A percentile compares a stretch with the other conserved stretches of the same genome.
Conservation (phyloP, 75 land plant species). For the Selaginella moellendorffii region DNA sequence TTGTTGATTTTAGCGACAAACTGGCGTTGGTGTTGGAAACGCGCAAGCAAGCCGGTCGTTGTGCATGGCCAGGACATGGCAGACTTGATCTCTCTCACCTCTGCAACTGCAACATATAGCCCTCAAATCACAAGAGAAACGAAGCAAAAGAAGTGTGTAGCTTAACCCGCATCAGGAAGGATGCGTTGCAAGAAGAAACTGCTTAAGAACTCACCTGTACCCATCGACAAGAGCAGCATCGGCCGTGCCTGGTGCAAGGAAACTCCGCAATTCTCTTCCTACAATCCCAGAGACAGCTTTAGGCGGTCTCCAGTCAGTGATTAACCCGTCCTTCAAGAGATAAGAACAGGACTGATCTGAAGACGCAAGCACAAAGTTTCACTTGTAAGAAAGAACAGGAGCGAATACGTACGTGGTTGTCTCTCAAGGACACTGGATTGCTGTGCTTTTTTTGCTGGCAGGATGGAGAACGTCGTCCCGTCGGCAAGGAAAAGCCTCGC, state of each 20-base stretch:
- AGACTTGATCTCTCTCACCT: conserved; percentile 44
- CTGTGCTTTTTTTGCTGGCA: no score
- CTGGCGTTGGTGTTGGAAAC: no score
- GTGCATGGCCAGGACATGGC: conserved; percentile 70
- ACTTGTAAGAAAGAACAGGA: no score
- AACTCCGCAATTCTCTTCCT: conserved; percentile 35
- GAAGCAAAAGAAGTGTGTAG: not conserved
- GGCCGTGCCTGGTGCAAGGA: conserved; percentile 17
- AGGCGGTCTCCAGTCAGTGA: conserved; percentile 54
- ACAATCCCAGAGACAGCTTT: conserved; percentile 70
- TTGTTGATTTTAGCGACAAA: no score
- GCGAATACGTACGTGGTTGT: conserved; percentile 7
- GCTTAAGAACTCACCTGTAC: conserved; percentile 70
- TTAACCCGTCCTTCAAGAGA: conserved; percentile 11
- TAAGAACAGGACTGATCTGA: conserved; percentile 4
- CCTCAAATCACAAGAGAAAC: not conserved
- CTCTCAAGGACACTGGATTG: no score
- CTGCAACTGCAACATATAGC: conserved; percentile 22
- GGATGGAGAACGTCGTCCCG: conserved; percentile 63
- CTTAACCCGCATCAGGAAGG: conserved; percentile 55
- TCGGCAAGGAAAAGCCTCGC: conserved; percentile 90
- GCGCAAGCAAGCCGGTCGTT: no score
- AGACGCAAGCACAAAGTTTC: no score
- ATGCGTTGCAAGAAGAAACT: conserved; percentile 50
- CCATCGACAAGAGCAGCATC: conserved; percentile 30